These are phyloP conservation scores for Arthrobotrys sphaeroides DNA, from an alignment of 2,329 filamentous ascomycete species.

Conservation along the genomic window DNA sequence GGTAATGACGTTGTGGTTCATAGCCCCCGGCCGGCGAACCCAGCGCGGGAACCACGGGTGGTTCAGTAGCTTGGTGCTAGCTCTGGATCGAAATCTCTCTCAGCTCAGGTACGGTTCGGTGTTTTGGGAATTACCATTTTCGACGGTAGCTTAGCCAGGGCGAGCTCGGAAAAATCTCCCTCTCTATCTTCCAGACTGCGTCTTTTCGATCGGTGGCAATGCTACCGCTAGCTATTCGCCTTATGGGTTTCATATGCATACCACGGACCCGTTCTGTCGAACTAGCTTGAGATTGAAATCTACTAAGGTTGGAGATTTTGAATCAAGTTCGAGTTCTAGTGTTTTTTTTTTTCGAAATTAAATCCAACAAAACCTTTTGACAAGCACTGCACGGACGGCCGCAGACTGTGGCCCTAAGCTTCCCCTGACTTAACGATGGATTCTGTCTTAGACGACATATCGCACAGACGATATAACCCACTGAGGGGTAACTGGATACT, in stretches of 20 bases:
- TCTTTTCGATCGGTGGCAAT: not conserved
- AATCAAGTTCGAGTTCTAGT: not conserved
- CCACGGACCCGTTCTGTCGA: not conserved
- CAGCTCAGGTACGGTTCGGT: constrained; percentile 1
- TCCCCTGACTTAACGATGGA: constrained; percentile 26
- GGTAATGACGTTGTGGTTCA: not conserved
- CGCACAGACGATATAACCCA: constrained; percentile 92
- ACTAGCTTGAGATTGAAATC: not conserved
- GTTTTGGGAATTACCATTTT: constrained; percentile 7
- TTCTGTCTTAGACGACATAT: constrained; percentile 85
- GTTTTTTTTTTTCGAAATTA: not conserved
- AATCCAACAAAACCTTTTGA: constrained; percentile 5
- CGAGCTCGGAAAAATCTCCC: not conserved
- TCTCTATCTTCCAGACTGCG: not conserved
- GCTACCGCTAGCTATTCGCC: constrained; percentile 1
- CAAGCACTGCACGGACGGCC: not conserved
- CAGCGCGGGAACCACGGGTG: not conserved
- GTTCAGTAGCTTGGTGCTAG: not conserved
- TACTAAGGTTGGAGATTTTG: not conserved
- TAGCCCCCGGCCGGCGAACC: not conserved
- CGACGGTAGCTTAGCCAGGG: not conserved
- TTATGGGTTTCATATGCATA: not conserved
- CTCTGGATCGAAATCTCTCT: too few species aligned
- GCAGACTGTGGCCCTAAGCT: not conserved
- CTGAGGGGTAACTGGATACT: constrained; percentile 90